phyloP scores from a whole-genome alignment of 2,329 filamentous ascomycete genomes.

The Akanthomyces muscarius region DNA sequence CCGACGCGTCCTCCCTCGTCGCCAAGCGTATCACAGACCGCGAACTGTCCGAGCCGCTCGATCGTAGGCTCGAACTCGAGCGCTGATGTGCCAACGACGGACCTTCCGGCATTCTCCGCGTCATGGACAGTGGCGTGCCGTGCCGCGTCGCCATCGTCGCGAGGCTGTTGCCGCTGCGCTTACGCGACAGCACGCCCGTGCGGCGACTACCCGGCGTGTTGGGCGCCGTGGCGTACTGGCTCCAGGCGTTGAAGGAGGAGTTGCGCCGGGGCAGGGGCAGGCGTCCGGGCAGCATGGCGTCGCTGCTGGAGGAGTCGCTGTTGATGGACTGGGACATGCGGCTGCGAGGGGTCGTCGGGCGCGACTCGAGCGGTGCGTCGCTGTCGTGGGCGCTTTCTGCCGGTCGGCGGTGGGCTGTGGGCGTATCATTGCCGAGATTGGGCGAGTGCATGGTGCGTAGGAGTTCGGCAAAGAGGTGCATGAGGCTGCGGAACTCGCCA shows the following conservation, averaged over 20 bases:
- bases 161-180: constrained; percentile 37
- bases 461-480: constrained; percentile 79
- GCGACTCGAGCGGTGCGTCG: constrained; percentile 41
- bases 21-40: constrained; percentile 48
- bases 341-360: constrained; percentile 38
- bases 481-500: constrained; percentile 68
- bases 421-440: constrained; percentile 36
- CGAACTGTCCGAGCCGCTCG: constrained; percentile 33
- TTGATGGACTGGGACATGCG: constrained; percentile 27
- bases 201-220: constrained; percentile 47
- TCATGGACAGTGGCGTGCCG: constrained; percentile 6
- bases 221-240: constrained; percentile 48
- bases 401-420: constrained; percentile 18
- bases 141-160: constrained; percentile 27
- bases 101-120: constrained; percentile 31
- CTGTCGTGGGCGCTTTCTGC: constrained; percentile 43
- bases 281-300: constrained; percentile 10
- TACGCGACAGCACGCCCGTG: constrained; percentile 33
- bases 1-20: constrained; percentile 31
- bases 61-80: constrained; percentile 39
- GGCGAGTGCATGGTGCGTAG: constrained; percentile 70
- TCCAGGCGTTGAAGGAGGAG: constrained; percentile 42
- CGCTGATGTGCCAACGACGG: constrained; percentile 38
- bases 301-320: constrained; percentile 25
- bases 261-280: constrained; percentile 32